These are phyloP conservation scores for Blastocystis sp. DNA, from an alignment of 352 stramenopile species.

Conservation along the genomic window DNA sequence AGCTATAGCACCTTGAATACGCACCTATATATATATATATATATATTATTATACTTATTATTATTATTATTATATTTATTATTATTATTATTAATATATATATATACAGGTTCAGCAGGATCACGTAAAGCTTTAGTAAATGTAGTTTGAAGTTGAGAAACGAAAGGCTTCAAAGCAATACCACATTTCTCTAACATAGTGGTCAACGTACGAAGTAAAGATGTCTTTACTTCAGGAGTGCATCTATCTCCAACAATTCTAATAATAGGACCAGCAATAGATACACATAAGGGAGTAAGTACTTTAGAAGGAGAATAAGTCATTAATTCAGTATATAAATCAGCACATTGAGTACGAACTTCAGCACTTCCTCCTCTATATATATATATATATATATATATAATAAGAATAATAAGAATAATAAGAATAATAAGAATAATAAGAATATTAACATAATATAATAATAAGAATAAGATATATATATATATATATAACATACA, in stretches of 20 bases:
- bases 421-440: too few species aligned
- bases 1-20: conserved; percentile 63
- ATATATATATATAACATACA: too few species aligned
- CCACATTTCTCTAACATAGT: conserved; percentile 85
- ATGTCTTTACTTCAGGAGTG: conserved; percentile 80
- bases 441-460: too few species aligned
- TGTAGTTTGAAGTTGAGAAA: conserved; percentile 95
- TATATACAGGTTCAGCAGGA: too few species aligned
- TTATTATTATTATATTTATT: too few species aligned
- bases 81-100: too few species aligned
- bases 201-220: conserved; percentile 83
- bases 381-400: too few species aligned
- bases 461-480: too few species aligned
- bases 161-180: conserved; percentile 84
- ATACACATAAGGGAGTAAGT: conserved; percentile 73
- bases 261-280: conserved; percentile 75
- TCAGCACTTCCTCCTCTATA: too few species aligned
- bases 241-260: conserved; percentile 97
- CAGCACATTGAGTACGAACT: background rate
- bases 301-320: conserved; percentile 24
- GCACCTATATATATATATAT: conserved; percentile 63
- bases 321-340: conserved; percentile 16
- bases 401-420: too few species aligned
- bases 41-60: too few species aligned
- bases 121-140: conserved; percentile 98